Evolutionary conservation across 2,329 filamentous ascomycete genomes (phyloP).

Genomic region (Magnaporthales sp.): DNA sequence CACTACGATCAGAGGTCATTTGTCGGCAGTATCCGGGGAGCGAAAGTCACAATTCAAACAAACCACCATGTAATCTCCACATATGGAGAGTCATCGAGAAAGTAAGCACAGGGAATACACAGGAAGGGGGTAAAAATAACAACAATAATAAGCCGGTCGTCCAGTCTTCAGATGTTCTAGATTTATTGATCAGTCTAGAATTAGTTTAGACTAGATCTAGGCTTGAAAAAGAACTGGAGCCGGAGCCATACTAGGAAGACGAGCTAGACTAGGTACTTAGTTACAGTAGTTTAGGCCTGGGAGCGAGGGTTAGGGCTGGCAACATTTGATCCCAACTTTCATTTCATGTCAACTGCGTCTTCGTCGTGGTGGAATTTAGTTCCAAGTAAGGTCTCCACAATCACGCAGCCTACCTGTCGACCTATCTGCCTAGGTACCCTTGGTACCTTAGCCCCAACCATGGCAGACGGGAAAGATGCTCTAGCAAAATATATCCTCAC

Average conservation of each 20-base stretch:
- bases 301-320: neutral
- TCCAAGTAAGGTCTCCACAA: neutral
- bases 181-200: neutral
- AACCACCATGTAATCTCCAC: neutral
- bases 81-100: neutral
- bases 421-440: neutral
- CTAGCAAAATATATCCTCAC: conserved; percentile 15
- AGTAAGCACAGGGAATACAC: neutral
- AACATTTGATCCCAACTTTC: neutral
- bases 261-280: too few relatives aligned
- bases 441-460: neutral
- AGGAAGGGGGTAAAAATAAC: neutral
- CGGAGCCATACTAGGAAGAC: too few relatives aligned
- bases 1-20: neutral
- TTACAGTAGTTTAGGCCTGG: neutral
- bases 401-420: neutral
- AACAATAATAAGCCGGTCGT: neutral
- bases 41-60: neutral
- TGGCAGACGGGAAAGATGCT: neutral
- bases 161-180: neutral
- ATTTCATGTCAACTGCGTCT: too few relatives aligned
- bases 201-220: neutral
- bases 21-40: neutral
- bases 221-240: neutral
- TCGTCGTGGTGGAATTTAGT: too few relatives aligned